Conservation (phyloP, 2,329 filamentous ascomycete species). For the Podosphaera fusca region DNA sequence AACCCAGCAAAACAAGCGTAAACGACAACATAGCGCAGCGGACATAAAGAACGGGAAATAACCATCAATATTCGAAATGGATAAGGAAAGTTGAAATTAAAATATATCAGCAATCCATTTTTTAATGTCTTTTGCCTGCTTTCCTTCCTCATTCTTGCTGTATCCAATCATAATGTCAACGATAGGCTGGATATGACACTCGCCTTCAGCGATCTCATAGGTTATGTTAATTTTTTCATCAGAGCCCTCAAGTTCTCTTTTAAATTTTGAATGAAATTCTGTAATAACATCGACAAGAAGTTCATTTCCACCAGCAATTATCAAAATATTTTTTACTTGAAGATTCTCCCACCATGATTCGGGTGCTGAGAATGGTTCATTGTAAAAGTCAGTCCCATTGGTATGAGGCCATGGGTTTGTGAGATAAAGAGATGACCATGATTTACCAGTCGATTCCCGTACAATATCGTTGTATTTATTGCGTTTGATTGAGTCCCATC, state of each 20-base stretch:
- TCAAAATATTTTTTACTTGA: conserved; percentile 24
- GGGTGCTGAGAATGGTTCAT: conserved; percentile 25
- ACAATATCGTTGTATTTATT: conserved; percentile 30
- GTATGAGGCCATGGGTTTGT: conserved; percentile 12
- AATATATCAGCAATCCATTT: conserved; percentile 10
- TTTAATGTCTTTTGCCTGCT: conserved; percentile 9
- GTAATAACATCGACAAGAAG: conserved; percentile 31
- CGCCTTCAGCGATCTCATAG: conserved; percentile 6
- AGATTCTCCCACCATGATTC: conserved; percentile 29
- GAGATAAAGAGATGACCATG: conserved; percentile 27
- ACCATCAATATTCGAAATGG: too few species aligned
- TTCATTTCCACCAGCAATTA: conserved; percentile 32
- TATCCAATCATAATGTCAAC: conserved; percentile 9
- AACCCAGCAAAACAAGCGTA: too few species aligned
- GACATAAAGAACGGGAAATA: too few species aligned
- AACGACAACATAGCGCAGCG: too few species aligned
- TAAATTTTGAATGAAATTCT: conserved; percentile 24
- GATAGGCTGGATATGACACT: conserved; percentile 12
- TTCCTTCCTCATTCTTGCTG: conserved; percentile 8
- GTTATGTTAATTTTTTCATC: conserved; percentile 4
- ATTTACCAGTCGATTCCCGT: conserved; percentile 17
- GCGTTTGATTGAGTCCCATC: conserved; percentile 19
- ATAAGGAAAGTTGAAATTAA: not conserved
- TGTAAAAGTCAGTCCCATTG: conserved; percentile 24
- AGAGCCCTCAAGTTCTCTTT: conserved; percentile 3